Evolutionary conservation across 2,329 filamentous ascomycete species (phyloP).

Genomic region (Pseudogymnoascus sp.): DNA sequence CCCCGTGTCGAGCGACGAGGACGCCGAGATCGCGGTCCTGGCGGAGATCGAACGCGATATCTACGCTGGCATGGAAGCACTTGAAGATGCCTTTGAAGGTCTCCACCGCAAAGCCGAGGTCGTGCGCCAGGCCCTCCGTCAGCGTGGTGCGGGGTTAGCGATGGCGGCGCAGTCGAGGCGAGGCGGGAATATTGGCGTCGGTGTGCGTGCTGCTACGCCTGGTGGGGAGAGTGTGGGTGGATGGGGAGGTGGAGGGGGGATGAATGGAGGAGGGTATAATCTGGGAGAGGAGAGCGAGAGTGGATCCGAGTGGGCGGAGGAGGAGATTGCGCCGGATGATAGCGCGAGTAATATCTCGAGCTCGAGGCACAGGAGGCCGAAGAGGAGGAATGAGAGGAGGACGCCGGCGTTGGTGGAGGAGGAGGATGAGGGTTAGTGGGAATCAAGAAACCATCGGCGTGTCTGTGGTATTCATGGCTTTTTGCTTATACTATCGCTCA

Average conservation of each 20-base stretch:
- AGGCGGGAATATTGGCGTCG: constrained; percentile 9
- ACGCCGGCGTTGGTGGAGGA: constrained; percentile 69
- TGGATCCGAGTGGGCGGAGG: constrained; percentile 37
- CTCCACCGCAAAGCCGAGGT: constrained; percentile 79
- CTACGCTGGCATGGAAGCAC: constrained; percentile 84
- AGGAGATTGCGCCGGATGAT: constrained; percentile 67
- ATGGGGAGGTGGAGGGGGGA: constrained; percentile 20
- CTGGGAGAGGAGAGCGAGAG: constrained; percentile 30
- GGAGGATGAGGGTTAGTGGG: constrained; percentile 55
- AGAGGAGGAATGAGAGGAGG: constrained; percentile 59
- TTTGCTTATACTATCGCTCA: not conserved
- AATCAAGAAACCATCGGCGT: too few species aligned
- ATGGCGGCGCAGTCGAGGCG: constrained; percentile 27
- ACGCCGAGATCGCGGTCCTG: constrained; percentile 82
- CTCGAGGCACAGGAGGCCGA: constrained; percentile 58
- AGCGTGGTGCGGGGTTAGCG: constrained; percentile 68
- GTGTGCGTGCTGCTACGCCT: constrained; percentile 38
- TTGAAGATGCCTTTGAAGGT: constrained; percentile 89
- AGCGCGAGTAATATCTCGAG: constrained; percentile 74
- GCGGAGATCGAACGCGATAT: constrained; percentile 92
- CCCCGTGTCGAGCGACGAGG: constrained; percentile 82
- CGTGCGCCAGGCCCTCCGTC: constrained; percentile 70
- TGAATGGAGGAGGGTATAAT: constrained; percentile 13
- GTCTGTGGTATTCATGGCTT: too few species aligned
- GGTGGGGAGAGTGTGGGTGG: constrained; percentile 26